A percentile compares a stretch with the other conserved stretches of the same genome.
These are phyloP conservation scores for Mollisiaceae sp. DNA, from an alignment of 2,329 filamentous ascomycete genomes.

Conservation along the genomic window DNA sequence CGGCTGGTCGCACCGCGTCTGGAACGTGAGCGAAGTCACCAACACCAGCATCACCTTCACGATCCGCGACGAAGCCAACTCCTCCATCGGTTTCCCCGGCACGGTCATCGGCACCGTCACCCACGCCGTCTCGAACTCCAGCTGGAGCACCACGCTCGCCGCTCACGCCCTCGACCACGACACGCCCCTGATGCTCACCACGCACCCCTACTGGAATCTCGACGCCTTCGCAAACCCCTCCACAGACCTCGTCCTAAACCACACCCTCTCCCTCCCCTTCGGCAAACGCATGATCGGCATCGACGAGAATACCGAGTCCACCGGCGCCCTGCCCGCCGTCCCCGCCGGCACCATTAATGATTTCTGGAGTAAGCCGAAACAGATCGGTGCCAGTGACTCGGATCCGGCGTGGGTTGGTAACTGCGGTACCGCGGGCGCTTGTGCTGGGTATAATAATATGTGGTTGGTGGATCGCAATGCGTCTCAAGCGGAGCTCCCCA, in stretches of 20 bases:
- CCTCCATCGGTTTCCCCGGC: slow-evolving; percentile 63
- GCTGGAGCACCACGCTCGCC: slow-evolving; percentile 74
- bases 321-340: slow-evolving; percentile 72
- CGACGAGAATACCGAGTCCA: slow-evolving; percentile 74
- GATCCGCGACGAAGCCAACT: slow-evolving; percentile 62
- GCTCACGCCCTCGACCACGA: slow-evolving; percentile 72
- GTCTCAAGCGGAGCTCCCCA: slow-evolving; percentile 46
- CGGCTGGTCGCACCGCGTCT: slow-evolving; percentile 74
- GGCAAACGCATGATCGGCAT: slow-evolving; percentile 69
- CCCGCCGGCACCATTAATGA: slow-evolving; percentile 71
- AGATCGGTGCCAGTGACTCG: slow-evolving; percentile 70
- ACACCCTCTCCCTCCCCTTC: slow-evolving; percentile 74
- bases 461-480: slow-evolving; percentile 50
- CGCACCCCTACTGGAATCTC: slow-evolving; percentile 69
- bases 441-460: slow-evolving; percentile 74
- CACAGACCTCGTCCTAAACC: slow-evolving; percentile 64
- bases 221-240: slow-evolving; percentile 77
- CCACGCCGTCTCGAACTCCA: slow-evolving; percentile 65
- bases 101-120: slow-evolving; percentile 65
- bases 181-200: slow-evolving; percentile 81
- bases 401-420: slow-evolving; percentile 68
- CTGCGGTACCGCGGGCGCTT: slow-evolving; percentile 79
- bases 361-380: slow-evolving; percentile 79
- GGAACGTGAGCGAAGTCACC: slow-evolving; percentile 61
- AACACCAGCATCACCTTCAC: slow-evolving; percentile 67